Percentiles rank a stretch among this genome's conserved stretches.
These are phyloP conservation scores for Raphanus sativus DNA, from an alignment of 345 rosid genomes.

Conservation along the genomic window DNA sequence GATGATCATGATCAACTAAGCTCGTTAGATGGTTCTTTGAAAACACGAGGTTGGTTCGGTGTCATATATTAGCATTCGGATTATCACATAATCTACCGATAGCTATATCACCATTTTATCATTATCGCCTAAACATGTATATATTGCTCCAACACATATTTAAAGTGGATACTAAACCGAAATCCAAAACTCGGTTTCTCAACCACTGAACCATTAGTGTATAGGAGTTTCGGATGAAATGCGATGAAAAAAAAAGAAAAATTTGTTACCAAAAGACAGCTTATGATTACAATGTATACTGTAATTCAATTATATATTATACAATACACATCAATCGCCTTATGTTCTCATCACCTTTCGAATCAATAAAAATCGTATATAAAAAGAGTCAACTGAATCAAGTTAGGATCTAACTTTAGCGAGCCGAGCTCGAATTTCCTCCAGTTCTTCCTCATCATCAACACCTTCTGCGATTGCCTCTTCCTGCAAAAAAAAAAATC, in stretches of 20 bases:
- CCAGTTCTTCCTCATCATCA: slow-evolving; percentile 91
- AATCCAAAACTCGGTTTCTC: background rate
- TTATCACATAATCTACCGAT: background rate
- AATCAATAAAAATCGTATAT: slow-evolving; percentile 3
- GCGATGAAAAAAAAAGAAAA: background rate
- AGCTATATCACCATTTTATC: background rate
- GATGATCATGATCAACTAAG: background rate
- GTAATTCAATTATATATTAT: slow-evolving; percentile 18
- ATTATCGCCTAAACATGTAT: background rate
- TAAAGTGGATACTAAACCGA: background rate
- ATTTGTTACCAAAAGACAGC: background rate
- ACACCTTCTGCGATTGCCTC: slow-evolving; percentile 78
- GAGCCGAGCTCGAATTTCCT: slow-evolving; percentile 85
- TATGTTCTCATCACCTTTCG: background rate
- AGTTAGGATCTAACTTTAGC: slow-evolving; percentile 81
- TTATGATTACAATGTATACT: slow-evolving; percentile 15
- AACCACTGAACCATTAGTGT: background rate
- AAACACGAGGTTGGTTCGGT: background rate
- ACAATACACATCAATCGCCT: slow-evolving; percentile 14
- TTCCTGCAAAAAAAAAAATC: slow-evolving; percentile 46
- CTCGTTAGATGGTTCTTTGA: too few species aligned
- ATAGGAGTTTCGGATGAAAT: background rate
- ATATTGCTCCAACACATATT: background rate
- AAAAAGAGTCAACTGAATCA: background rate
- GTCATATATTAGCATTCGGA: too few species aligned